These are phyloP conservation scores for Aureoboletus auriporus DNA, from an alignment of 768 basidiomycete genomes.

Conservation along the genomic window DNA sequence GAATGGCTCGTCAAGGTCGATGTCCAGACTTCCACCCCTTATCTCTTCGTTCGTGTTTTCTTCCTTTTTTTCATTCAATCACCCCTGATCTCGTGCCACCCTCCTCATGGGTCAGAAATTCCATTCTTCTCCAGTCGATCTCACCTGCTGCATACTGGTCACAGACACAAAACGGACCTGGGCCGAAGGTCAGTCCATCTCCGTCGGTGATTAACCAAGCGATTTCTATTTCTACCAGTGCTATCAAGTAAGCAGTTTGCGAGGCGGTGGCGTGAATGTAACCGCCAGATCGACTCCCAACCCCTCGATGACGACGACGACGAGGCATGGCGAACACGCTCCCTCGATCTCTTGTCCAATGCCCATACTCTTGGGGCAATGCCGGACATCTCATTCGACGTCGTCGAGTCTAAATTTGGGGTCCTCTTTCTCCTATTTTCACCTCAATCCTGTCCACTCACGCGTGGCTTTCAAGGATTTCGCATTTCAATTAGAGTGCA, in stretches of 20 bases:
- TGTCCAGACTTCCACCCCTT: slow-evolving; percentile 54
- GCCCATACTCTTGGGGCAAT: slow-evolving; percentile 64
- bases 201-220: slow-evolving; percentile 20
- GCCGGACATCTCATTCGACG: slow-evolving; percentile 52
- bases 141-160: slow-evolving; percentile 56
- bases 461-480: slow-evolving; percentile 49
- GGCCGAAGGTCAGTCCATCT: slow-evolving; percentile 56
- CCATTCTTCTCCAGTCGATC: slow-evolving; percentile 48
- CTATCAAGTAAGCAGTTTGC: slow-evolving; percentile 55
- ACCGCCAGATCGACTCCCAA: slow-evolving; percentile 33
- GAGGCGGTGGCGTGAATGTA: slow-evolving; percentile 67
- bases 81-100: slow-evolving; percentile 9
- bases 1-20: slow-evolving; percentile 77
- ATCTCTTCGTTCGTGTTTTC: slow-evolving; percentile 59
- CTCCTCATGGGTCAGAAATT: slow-evolving; percentile 51
- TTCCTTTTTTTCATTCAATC: slow-evolving; percentile 4
- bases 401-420: slow-evolving; percentile 55
- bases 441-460: slow-evolving; percentile 9
- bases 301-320: slow-evolving; percentile 41
- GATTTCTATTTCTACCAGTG: slow-evolving; percentile 34
- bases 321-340: slow-evolving; percentile 56
- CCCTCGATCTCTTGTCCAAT: slow-evolving; percentile 51
- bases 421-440: slow-evolving; percentile 32
- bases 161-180: slow-evolving; percentile 76
- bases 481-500: slow-evolving; percentile 56